Base-by-base conservation (phyloP, 2,329 filamentous ascomycete species). In the Neurospora sp. region DNA sequence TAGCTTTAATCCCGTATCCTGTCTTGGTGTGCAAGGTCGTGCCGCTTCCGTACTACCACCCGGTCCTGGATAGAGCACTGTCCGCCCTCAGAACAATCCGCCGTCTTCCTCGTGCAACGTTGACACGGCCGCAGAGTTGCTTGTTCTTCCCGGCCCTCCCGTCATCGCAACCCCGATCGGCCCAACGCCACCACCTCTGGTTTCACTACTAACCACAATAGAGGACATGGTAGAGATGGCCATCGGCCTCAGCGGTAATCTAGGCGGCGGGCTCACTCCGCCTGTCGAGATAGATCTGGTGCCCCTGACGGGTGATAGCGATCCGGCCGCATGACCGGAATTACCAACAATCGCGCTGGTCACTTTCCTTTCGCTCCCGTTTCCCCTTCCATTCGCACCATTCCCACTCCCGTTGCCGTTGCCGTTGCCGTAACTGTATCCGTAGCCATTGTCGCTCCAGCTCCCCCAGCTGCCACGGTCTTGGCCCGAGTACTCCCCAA, bases 401-500 rank as follows among this genome's bases (percentile, higher is more conserved):
- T 38, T 67, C 9, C 43, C 43, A 23, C n/a, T 52, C 7, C 52
- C 43, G 43, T 66, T 42, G 33, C 46, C 68, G 43, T 67, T 42
- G 33, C 46, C 68, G 43, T 67, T 42, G 38, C 58, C 68, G 39
- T 38, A 23, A 23, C 36, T 28, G n/a, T 68, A 38, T 42, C 43
- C 19, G 19, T 62, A 68, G 2, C 67, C 38, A 19, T 38, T 40
- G 23, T 28, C 38, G 40, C 58, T 70, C 69, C 69, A 70, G 38
- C 69, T 70, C 13, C 67, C 69, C 69, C 69, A 70, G n/a, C 69
- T 70, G n/a, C 58, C 62, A 15, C 67, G 58, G 28, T 40, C 38
- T 23, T 19, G 23, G 17, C 58, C 66, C 36, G 66, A 33, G 66
- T 62, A 36, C 9, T 62, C 52, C 13, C 52, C 23, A 62, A 17